A percentile compares a stretch with the other conserved stretches of the same genome.
These are phyloP conservation scores for Alternaria arborescens DNA, from an alignment of 2,329 filamentous ascomycete genomes.

Conservation along the genomic window DNA sequence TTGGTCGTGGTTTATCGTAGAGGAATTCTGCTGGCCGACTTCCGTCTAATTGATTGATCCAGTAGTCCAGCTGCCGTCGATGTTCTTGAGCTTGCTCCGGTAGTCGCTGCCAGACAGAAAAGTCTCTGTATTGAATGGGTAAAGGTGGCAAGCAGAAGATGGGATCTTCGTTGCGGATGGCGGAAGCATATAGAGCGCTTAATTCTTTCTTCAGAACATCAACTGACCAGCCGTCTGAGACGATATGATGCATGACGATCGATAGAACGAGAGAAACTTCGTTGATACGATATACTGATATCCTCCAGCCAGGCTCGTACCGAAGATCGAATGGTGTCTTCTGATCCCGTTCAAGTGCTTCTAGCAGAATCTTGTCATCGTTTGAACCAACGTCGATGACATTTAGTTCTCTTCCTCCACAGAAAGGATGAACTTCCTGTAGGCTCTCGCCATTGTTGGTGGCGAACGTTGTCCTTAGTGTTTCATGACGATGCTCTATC, in stretches of 20 bases:
- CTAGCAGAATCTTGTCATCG: no score
- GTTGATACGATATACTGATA: background rate
- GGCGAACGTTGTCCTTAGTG: constrained; percentile 2
- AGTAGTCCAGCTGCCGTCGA: constrained; percentile 2
- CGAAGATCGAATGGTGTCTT: background rate
- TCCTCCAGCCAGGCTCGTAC: constrained; percentile 2
- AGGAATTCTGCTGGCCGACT: constrained; percentile 4
- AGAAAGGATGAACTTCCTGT: background rate
- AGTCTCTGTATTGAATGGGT: constrained; percentile 7
- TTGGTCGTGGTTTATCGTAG: constrained; percentile 4
- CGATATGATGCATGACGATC: constrained; percentile 20
- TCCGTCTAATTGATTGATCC: background rate
- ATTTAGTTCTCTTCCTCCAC: no score
- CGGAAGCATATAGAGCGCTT: background rate
- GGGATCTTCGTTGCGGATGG: background rate
- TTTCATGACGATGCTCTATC: constrained; percentile 4
- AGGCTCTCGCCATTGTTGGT: background rate
- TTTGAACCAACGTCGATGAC: no score
- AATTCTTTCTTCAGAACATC: constrained; percentile 9
- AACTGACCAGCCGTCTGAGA: constrained; percentile 20
- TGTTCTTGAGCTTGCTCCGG: background rate
- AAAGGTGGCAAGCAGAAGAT: background rate
- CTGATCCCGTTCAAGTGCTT: background rate
- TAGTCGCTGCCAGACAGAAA: constrained; percentile 3
- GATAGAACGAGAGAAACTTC: constrained; percentile 9